Conservation (phyloP, 192 early-diverging fungal species). For the Dimargaris cristalligena region DNA sequence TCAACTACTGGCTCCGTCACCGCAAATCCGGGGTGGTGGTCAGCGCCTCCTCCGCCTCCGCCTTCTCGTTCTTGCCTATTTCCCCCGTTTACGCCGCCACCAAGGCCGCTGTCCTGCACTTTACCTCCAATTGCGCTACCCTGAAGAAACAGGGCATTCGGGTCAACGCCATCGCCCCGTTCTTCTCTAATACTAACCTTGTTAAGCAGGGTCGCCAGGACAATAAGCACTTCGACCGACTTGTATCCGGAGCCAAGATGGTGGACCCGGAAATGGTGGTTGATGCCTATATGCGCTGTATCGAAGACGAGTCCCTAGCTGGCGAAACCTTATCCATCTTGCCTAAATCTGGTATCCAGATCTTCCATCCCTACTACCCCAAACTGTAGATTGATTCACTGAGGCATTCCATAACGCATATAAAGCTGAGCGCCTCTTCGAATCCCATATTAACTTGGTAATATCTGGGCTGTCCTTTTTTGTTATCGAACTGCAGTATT, state of each 20-base stretch:
- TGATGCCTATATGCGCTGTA: conserved; percentile 35
- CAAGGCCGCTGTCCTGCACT: conserved; percentile 54
- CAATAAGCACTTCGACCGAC: conserved; percentile 11
- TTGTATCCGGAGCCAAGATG: conserved; percentile 20
- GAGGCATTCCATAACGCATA: too few relatives aligned
- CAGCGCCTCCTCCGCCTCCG: conserved; percentile 62
- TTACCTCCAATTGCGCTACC: conserved; percentile 32
- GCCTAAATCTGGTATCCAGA: conserved; percentile 10
- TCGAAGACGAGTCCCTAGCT: conserved; percentile 34
- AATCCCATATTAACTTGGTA: too few relatives aligned
- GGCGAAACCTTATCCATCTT: conserved; percentile 31
- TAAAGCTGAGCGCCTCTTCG: too few relatives aligned
- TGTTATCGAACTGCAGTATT: too few relatives aligned
- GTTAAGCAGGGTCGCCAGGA: conserved; percentile 20
- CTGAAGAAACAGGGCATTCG: conserved; percentile 28
- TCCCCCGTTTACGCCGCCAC: conserved; percentile 59
- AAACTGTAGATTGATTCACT: not conserved
- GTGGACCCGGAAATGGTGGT: conserved; percentile 31
- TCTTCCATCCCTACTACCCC: not conserved
- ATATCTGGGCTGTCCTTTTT: too few relatives aligned
- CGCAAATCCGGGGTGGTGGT: conserved; percentile 44
- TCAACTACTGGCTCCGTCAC: conserved; percentile 34
- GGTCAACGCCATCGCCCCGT: conserved; percentile 47
- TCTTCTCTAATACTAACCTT: conserved; percentile 35
- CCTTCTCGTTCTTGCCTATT: conserved; percentile 31